phyloP scores from a whole-genome alignment of 257 asterid species.

The Jaltomata sinuosa region DNA sequence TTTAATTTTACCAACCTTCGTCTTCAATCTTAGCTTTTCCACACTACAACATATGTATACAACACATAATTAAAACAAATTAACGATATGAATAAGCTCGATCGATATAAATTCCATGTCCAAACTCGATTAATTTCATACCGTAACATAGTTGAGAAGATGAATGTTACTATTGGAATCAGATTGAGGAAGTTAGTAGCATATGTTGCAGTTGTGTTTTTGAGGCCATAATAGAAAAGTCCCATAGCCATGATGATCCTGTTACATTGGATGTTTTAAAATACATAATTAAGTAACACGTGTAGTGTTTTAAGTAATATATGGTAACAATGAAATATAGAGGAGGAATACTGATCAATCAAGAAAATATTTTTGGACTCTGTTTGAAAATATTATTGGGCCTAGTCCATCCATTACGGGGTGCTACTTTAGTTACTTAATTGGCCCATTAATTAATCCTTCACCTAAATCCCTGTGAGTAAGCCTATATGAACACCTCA shows the following conservation, averaged over 20 bases:
- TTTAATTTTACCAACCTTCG: constrained; percentile 29
- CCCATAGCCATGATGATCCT: constrained; percentile 58
- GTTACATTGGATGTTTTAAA: background rate
- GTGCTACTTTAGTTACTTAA: background rate
- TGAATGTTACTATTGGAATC: constrained; percentile 42
- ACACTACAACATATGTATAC: constrained; percentile 12
- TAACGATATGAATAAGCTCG: background rate
- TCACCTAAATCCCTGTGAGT: background rate
- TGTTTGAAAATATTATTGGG: background rate
- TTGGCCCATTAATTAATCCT: background rate
- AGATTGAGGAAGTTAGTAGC: constrained; percentile 54
- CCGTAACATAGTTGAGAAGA: constrained; percentile 37
- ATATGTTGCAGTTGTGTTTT: constrained; percentile 61
- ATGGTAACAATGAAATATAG: background rate
- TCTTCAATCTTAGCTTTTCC: constrained; percentile 25
- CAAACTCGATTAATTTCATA: background rate
- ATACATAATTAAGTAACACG: background rate
- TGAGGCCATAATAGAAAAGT: constrained; percentile 54
- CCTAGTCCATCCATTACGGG: background rate
- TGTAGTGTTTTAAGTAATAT: background rate
- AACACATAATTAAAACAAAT: background rate
- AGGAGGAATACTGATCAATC: background rate
- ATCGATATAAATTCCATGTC: background rate
- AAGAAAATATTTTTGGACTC: background rate
- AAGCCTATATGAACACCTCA: background rate